Base-by-base conservation (phyloP, 2,329 filamentous ascomycete species). In the Penicillium sp. region DNA sequence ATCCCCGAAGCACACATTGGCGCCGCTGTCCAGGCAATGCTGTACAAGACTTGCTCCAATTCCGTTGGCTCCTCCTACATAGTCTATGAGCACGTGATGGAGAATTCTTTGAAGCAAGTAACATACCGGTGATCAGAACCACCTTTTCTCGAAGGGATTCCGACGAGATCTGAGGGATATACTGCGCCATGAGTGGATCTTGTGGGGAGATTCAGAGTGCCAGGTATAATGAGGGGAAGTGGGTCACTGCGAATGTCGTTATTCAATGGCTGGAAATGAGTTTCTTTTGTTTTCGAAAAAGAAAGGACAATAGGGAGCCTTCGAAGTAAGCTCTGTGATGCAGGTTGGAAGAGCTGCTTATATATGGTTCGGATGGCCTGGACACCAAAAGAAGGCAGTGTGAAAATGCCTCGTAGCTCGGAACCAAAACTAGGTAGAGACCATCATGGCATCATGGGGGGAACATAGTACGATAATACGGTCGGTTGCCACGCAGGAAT, bases 1-100 rank as follows among this genome's bases (percentile, higher is more conserved):
- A 52, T 79, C 76, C 28, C 77, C 76, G 54, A 79, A 74, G 54
- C 73, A 72, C 45, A 79, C 70, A 36, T 73, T 68, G 9, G 75
- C 74, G 23, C 74, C 73, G 10, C 63, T 61, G 7, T 69, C 51
- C 50, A 73, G 69, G 42, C 74, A 71, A 28, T 73, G 64, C 8
- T 69, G 65, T 1, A 77, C 73, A 0, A 76, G 62, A 41, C 70
- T 69, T 4, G 75, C 70, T 3, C 76, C 76, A 34, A 79, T 77
- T 10, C 74, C 76, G 46, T 76, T 75, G 45, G 76, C 68, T 16
- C 75, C 75, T 29, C 73, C 71, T 76, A n/a, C 9, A 26, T 18
- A 5, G 23, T 42, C 9, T 13, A 23, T 36, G 0, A 31, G 33
- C 18, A 36, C 9, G 45, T 10, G 12, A 24, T 24, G 36, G 1